Base-by-base conservation (phyloP, 345 rosid species). In the Turritis glabra region DNA sequence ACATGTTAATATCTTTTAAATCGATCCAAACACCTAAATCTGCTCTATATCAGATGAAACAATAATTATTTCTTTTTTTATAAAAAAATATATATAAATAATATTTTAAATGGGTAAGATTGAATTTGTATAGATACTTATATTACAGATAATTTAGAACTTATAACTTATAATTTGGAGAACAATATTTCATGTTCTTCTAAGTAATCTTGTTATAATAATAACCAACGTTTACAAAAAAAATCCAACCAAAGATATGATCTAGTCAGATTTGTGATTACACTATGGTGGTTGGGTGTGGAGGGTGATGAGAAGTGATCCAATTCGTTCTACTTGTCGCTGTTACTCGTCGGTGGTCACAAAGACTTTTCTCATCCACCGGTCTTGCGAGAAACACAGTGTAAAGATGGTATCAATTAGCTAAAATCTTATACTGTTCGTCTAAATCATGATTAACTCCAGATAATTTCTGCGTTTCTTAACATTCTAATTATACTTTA, bases 241-340 rank as follows among this genome's bases (percentile, higher is more conserved):
- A n/a, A n/a, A n/a, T n/a, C n/a, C n/a, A n/a, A n/a, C n/a, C n/a
- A n/a, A n/a, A n/a, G n/a, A n/a, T n/a, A 32, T 32, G 9, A 32
- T 32, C 37, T 8, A 8, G 8, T 8, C 26, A 48, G 8, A 15
- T 26, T 0, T 50, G 61, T 55, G 7, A 27, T 18, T 19, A 69
- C 65, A 48, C 26, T 33, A 60, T 48, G 60, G 61, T 51, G 40
- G 69, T 61, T 60, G 38, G 21, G 30, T 26, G 76, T 72, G 76
- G 76, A 51, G 76, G 76, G 14, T 72, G 76, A 59, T 72, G 76
- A 59, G 66, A 69, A 21, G 26, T 69, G 10, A 54, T 15, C 35
- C 35, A 33, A 33, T 5, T 40, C 25, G 21, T 41, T 12, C 13
- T 73, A 73, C 77, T 64, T 64, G 71, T 22, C 64, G 64, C 38